Base-by-base conservation (phyloP, 228 moss, liverwort and hornwort species). In the Sphagnum fallax region DNA sequence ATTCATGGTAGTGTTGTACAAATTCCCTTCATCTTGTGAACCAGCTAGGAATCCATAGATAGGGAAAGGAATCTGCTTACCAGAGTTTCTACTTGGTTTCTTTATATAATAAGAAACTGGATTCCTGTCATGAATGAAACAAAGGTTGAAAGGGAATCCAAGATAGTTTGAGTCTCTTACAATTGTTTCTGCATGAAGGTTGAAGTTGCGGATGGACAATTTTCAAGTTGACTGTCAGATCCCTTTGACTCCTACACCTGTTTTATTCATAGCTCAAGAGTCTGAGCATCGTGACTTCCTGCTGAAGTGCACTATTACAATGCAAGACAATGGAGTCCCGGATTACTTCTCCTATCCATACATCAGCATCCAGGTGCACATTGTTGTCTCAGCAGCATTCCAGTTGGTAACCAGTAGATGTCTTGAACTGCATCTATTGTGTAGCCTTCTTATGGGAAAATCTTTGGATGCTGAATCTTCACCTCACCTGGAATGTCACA, bases 141-240 rank as follows among this genome's bases (percentile, higher is more conserved):
- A 62, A 16, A 62, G 62, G 8, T 62, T 47, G 62, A 18, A 32
- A 32, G 32, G 2, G 32, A 32, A 32, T 32, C 2, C 32, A 32
- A 32, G 32, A 32, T 2, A 32, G 32, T 32, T 32, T 32, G 32
- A 32, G 32, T 32, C 32, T 32, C 32, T 32, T 32, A 32, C 32
- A 1, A 32, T 32, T 32, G 32, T 32, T 32, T 69, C 8, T 52
- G 67, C 14, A 47, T 76, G 65, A 83, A 94, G 93, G 80, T 82
- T 87, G 49, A 94, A 94, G 68, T 75, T 94, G 55, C 89, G 89
- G 50, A 76, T 91, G 32, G 91, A 91, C 65, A 88, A 89, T 69
- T 83, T 94, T 61, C 91, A 94, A 79, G 72, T 94, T 69, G 94
- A 94, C 71, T 89, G 86, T 66, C 94, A 94, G 72, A 73, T 94